phyloP scores from a whole-genome alignment of 179 eudicot species.

The Silene vulgaris region DNA sequence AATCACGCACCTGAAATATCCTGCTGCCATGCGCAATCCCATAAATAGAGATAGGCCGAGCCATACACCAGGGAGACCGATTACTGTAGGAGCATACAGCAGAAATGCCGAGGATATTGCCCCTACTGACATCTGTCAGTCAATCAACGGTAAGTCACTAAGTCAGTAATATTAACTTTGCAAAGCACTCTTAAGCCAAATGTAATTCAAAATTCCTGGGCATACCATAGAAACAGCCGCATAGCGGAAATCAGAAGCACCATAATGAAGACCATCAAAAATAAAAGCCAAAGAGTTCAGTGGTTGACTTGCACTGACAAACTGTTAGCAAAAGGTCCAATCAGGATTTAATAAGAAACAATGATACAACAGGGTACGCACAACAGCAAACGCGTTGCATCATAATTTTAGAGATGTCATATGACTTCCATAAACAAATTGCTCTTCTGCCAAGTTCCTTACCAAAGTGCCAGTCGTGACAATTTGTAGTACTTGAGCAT shows the following conservation, averaged over 20 bases:
- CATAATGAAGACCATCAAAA: constrained; percentile 84
- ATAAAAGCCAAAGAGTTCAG: constrained; percentile 83
- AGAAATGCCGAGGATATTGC: constrained; percentile 68
- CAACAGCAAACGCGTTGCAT: background rate
- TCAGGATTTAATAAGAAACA: too few species aligned
- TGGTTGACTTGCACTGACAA: constrained; percentile 92
- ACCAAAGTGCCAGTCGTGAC: constrained; percentile 77
- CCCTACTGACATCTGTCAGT: constrained; percentile 61
- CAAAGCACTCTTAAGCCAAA: background rate
- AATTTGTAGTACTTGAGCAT: constrained; percentile 51
- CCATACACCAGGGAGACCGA: constrained; percentile 94
- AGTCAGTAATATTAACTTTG: background rate
- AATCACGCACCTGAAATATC: constrained; percentile 54
- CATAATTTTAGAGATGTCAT: background rate
- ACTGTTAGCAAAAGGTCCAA: constrained; percentile 36
- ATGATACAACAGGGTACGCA: background rate
- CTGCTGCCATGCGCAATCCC: constrained; percentile 73
- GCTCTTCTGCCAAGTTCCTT: constrained; percentile 6
- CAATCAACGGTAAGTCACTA: constrained; percentile 14
- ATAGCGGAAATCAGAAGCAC: constrained; percentile 78
- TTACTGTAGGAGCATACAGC: constrained; percentile 56
- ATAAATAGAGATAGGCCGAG: constrained; percentile 73
- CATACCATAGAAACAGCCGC: constrained; percentile 89
- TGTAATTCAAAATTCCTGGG: background rate
- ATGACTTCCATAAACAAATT: background rate